Percentiles rank a stretch among this genome's conserved stretches.
Evolutionary conservation across 306 rosid species (phyloP).

Genomic region (Ormosia emarginata): DNA sequence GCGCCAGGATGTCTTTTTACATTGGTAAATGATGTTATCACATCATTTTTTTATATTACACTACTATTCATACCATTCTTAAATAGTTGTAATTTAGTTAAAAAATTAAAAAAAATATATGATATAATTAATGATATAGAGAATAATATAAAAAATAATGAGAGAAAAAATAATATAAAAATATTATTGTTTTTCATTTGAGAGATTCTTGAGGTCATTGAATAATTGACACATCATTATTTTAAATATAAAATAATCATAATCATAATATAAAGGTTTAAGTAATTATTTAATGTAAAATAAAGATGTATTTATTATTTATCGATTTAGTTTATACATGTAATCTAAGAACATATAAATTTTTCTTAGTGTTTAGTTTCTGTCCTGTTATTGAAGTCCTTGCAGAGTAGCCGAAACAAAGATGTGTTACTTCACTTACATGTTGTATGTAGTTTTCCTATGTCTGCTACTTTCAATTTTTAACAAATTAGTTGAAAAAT

Average conservation of each 20-base stretch:
- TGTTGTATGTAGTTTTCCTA: neutral
- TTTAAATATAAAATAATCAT: neutral
- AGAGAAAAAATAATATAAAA: too few species aligned
- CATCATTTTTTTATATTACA: too few species aligned
- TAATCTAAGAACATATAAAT: neutral
- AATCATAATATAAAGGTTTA: neutral
- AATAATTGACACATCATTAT: neutral
- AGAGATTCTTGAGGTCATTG: neutral
- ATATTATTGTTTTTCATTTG: too few species aligned
- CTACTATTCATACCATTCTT: too few species aligned
- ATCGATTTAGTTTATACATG: neutral
- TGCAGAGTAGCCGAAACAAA: neutral
- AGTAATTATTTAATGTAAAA: too few species aligned
- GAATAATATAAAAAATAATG: too few species aligned
- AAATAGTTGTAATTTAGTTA: too few species aligned
- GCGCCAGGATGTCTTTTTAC: neutral
- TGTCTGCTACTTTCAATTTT: neutral
- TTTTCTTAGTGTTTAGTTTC: neutral
- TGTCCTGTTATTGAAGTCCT: neutral
- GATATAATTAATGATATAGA: too few species aligned
- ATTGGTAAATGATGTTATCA: too few species aligned
- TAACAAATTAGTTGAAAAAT: neutral
- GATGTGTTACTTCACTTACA: neutral
- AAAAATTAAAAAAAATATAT: too few species aligned
- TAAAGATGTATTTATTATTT: neutral